These are phyloP conservation scores for Diddensiella santjacobensis DNA, from an alignment of 805 yeast genomes.

Conservation along the genomic window DNA sequence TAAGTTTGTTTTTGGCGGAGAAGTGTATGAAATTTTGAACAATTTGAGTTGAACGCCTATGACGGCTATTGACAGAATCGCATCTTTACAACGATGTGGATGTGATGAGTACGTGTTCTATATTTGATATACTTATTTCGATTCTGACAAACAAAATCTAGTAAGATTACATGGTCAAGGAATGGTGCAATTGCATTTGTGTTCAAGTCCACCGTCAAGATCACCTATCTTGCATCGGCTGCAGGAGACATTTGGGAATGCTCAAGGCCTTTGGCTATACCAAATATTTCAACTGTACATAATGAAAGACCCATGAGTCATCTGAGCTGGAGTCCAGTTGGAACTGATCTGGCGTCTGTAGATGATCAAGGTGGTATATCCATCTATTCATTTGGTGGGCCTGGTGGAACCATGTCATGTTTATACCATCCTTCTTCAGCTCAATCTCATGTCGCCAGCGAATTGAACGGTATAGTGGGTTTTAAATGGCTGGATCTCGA, in stretches of 20 bases:
- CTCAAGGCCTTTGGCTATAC: conserved; percentile 49
- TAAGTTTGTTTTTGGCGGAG: no score
- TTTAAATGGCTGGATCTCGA: conserved; percentile 74
- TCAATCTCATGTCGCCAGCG: conserved; percentile 14
- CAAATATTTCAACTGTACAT: conserved; percentile 21
- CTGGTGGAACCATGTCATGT: conserved; percentile 22
- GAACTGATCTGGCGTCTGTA: conserved; percentile 75
- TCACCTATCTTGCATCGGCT: conserved; percentile 67
- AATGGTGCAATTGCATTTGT: conserved; percentile 80
- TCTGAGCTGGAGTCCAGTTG: conserved; percentile 65
- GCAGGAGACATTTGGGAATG: conserved; percentile 80
- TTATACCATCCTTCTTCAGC: conserved; percentile 16
- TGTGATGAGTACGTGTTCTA: conserved; percentile 14
- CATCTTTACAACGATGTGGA: conserved; percentile 14
- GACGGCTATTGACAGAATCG: conserved; percentile 5
- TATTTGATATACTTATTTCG: neutral
- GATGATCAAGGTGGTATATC: conserved; percentile 44
- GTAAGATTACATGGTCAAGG: conserved; percentile 67
- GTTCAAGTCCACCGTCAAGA: conserved; percentile 39
- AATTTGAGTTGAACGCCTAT: no score
- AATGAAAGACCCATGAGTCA: conserved; percentile 20
- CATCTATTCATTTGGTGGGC: conserved; percentile 30
- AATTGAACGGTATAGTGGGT: conserved; percentile 35
- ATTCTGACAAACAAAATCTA: no score
- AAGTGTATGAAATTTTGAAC: no score